Percentiles rank a stretch among this genome's conserved stretches.
Conservation (phyloP, 2,329 filamentous ascomycete genomes). For the Sphaerulina populicola region DNA sequence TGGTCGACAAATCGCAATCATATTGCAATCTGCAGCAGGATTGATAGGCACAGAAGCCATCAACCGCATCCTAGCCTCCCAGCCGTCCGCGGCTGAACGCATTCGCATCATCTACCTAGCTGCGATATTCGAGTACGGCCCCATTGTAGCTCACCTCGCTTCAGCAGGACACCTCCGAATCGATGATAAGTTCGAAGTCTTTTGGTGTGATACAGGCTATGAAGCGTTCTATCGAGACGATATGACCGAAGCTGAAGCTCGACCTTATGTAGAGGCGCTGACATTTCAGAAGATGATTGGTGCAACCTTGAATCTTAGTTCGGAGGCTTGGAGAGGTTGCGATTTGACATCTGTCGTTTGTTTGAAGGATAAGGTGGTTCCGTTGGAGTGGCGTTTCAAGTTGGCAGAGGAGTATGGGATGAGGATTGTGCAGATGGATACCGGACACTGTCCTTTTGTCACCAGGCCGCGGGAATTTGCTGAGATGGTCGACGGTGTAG, state of each 20-base stretch:
- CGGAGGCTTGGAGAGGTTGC: slow-evolving; percentile 2
- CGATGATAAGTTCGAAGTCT: neutral
- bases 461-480: slow-evolving; percentile 9
- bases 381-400: slow-evolving; percentile 3
- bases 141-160: neutral
- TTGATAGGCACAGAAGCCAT: slow-evolving; percentile 7
- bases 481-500: slow-evolving; percentile 3
- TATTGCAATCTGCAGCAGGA: slow-evolving; percentile 9
- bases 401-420: slow-evolving; percentile 8
- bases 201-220: slow-evolving; percentile 4
- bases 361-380: slow-evolving; percentile 4
- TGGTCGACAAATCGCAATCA: neutral
- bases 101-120: slow-evolving; percentile 8
- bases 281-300: slow-evolving; percentile 3
- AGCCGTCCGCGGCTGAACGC: neutral
- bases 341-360: slow-evolving; percentile 3
- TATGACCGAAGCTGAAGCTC: slow-evolving; percentile 8
- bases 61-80: slow-evolving; percentile 3
- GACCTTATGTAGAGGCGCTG: slow-evolving; percentile 10
- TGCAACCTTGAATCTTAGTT: neutral
- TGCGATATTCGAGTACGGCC: slow-evolving; percentile 3
- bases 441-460: slow-evolving; percentile 9
- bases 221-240: slow-evolving; percentile 8
- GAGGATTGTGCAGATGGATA: slow-evolving; percentile 8
- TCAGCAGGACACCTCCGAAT: neutral